Percentiles rank a stretch among this genome's conserved stretches.
These are phyloP conservation scores for Hypoxylon sp. DNA, from an alignment of 2,329 filamentous ascomycete genomes.

Conservation along the genomic window DNA sequence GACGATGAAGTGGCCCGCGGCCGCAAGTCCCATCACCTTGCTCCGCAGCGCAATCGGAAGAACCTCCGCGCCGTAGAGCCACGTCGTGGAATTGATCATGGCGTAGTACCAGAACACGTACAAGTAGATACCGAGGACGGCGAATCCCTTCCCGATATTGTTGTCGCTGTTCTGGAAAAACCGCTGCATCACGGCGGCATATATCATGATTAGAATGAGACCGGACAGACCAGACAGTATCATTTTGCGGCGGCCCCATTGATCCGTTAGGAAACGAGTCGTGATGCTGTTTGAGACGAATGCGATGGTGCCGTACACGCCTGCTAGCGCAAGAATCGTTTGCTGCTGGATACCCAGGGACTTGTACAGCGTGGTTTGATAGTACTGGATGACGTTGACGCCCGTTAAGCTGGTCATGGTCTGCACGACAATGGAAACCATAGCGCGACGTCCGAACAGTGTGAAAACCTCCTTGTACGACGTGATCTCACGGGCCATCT, in stretches of 20 bases:
- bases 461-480: conserved; percentile 66
- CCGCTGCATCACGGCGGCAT: conserved; percentile 71
- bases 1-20: conserved; percentile 68
- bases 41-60: conserved; percentile 67
- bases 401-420: conserved; percentile 71
- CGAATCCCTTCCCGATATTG: conserved; percentile 70
- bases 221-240: conserved; percentile 66
- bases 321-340: conserved; percentile 67
- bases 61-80: conserved; percentile 70
- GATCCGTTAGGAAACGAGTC: conserved; percentile 67
- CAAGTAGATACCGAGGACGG: conserved; percentile 71
- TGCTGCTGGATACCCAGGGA: conserved; percentile 65
- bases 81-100: conserved; percentile 68
- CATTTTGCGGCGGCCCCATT: conserved; percentile 74
- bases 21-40: conserved; percentile 69
- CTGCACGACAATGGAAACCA: conserved; percentile 70
- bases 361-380: conserved; percentile 67
- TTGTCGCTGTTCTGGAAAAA: conserved; percentile 70
- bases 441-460: conserved; percentile 65
- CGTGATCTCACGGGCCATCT: conserved; percentile 69
- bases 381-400: conserved; percentile 69
- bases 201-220: conserved; percentile 70
- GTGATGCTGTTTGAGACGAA: conserved; percentile 66
- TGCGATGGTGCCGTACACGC: conserved; percentile 67
- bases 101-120: conserved; percentile 68